phyloP scores from a whole-genome alignment of 495 filamentous ascomycete species.

The Xylaria grammica region DNA sequence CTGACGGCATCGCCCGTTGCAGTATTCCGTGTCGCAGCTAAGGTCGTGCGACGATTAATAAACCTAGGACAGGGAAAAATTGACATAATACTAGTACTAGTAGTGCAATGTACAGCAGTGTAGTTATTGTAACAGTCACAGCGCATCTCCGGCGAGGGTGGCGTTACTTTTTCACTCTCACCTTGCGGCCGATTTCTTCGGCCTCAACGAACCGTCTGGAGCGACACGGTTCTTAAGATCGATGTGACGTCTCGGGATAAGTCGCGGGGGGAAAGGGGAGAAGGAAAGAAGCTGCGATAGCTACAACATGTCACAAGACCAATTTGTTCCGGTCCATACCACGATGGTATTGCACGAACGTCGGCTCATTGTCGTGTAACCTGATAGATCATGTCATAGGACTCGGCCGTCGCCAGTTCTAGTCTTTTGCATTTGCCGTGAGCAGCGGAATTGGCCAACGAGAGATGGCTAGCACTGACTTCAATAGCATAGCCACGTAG shows the following conservation, averaged over 20 bases:
- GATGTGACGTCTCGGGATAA: slow-evolving; percentile 11
- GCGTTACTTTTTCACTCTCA: slow-evolving; percentile 1
- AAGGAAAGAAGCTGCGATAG: slow-evolving; percentile 18
- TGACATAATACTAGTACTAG: no score
- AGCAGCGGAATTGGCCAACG: neutral
- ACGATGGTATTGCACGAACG: neutral
- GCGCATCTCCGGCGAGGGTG: slow-evolving; percentile 3
- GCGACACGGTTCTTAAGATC: neutral
- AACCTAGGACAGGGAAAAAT: no score
- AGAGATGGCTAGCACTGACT: no score
- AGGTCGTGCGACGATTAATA: slow-evolving; percentile 13
- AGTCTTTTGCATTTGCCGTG: neutral
- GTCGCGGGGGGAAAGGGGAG: neutral
- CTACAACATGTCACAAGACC: slow-evolving; percentile 21
- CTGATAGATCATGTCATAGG: slow-evolving; percentile 16
- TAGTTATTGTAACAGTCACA: neutral
- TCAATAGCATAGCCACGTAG: no score
- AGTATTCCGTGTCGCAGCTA: slow-evolving; percentile 22
- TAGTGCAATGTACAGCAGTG: neutral
- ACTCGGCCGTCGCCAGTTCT: neutral
- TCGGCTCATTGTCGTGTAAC: slow-evolving; percentile 14
- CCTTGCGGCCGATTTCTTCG: neutral
- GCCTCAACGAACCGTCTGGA: neutral
- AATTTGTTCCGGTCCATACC: neutral
- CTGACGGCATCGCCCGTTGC: slow-evolving; percentile 10